Conservation (phyloP, 352 stramenopile species). For the Blastocystis sp. region DNA sequence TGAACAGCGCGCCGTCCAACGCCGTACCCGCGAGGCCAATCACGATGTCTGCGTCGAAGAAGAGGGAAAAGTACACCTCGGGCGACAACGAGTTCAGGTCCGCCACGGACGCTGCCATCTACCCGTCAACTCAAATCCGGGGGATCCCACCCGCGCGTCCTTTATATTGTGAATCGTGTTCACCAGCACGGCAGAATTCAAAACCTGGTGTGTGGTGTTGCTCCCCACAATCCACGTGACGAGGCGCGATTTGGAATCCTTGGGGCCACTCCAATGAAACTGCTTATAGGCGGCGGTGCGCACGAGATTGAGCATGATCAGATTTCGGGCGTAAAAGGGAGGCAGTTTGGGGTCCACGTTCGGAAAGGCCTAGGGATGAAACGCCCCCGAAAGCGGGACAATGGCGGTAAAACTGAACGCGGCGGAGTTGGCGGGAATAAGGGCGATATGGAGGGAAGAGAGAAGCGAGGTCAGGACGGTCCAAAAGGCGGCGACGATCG, state of each 20-base stretch:
- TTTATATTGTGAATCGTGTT: background rate
- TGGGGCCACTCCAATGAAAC: background rate
- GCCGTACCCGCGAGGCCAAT: background rate
- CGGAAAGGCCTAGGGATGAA: background rate
- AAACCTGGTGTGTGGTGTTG: background rate
- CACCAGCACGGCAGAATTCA: background rate
- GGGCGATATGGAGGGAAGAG: background rate
- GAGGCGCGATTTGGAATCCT: background rate
- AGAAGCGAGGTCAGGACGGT: background rate
- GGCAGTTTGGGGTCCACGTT: background rate
- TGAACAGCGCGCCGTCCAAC: background rate
- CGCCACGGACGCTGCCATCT: background rate
- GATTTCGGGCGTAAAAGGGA: background rate
- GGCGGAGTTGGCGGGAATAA: background rate
- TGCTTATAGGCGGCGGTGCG: background rate
- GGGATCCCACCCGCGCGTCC: background rate
- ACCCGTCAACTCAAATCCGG: background rate
- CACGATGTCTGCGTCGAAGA: background rate
- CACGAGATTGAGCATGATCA: background rate
- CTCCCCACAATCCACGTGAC: background rate
- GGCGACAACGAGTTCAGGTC: background rate
- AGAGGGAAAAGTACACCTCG: background rate
- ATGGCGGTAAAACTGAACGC: background rate
- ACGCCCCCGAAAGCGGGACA: background rate
- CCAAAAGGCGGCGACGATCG: background rate